Conservation (phyloP, 106 monocot species). For the Platanthera guangdongensis region DNA sequence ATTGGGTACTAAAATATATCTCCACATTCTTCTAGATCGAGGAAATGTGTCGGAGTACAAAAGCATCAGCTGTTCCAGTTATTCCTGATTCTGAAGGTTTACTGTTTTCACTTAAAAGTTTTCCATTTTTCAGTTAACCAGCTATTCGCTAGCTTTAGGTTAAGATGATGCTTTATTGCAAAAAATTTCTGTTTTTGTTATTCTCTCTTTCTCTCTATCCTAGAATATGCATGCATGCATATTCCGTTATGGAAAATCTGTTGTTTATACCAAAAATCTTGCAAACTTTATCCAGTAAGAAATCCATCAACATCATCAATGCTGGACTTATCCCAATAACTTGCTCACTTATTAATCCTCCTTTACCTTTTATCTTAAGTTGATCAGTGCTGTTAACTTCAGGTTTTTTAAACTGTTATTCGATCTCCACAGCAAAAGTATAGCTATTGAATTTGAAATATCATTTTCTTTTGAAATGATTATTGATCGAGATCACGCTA, state of each 20-base stretch:
- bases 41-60: slow-evolving; percentile 72
- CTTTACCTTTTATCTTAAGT: not conserved
- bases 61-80: slow-evolving; percentile 81
- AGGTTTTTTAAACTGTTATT: not conserved
- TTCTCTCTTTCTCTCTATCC: not conserved
- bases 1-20: not conserved
- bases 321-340: not conserved
- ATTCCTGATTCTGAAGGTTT: slow-evolving; percentile 94
- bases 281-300: not conserved
- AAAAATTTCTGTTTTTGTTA: too few relatives aligned
- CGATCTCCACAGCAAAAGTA: not conserved
- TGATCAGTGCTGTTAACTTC: too few relatives aligned
- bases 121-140: not conserved
- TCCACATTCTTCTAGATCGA: slow-evolving; percentile 66
- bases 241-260: not conserved
- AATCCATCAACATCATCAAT: not conserved
- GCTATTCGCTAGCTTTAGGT: not conserved
- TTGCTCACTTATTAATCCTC: not conserved
- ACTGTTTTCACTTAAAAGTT: not conserved
- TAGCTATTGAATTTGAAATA: not conserved
- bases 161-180: not conserved
- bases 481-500: not conserved
- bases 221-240: not conserved
- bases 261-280: not conserved
- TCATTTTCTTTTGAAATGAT: not conserved